These are phyloP conservation scores for Alternaria novae-zelandiae DNA, from an alignment of 2,329 filamentous ascomycete species.

Conservation along the genomic window DNA sequence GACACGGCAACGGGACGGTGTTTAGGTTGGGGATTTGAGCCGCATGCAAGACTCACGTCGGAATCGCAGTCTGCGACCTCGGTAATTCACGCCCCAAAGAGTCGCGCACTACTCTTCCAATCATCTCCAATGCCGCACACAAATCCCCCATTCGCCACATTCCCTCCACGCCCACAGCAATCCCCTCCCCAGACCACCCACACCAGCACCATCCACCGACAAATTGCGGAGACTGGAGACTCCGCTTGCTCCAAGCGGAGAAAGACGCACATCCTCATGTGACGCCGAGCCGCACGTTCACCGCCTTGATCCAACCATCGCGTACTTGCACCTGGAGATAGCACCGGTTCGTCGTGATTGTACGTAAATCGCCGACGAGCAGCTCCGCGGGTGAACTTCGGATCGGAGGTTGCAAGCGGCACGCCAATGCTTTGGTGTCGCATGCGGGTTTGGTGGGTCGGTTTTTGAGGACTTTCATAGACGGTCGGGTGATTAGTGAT, in stretches of 20 bases:
- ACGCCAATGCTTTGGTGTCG: too few species aligned
- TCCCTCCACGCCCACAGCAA: too few species aligned
- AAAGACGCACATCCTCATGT: not conserved
- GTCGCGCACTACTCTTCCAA: too few species aligned
- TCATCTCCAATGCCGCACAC: too few species aligned
- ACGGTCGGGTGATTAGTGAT: too few species aligned
- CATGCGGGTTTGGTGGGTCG: too few species aligned
- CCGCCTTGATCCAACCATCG: not conserved
- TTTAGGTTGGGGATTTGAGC: not conserved
- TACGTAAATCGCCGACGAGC: not conserved
- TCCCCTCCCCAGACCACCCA: not conserved
- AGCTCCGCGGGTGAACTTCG: not conserved
- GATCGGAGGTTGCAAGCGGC: too few species aligned
- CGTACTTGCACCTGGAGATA: not conserved
- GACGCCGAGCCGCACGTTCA: not conserved
- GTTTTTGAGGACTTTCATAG: too few species aligned
- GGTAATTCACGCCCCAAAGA: too few species aligned
- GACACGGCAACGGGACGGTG: not conserved
- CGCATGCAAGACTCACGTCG: not conserved
- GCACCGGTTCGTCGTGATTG: not conserved
- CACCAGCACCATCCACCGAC: not conserved
- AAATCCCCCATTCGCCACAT: too few species aligned
- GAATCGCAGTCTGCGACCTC: too few species aligned
- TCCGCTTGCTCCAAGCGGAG: not conserved
- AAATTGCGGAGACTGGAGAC: not conserved